Conservation (phyloP, 176 grass and related monocot species). For the Pharus latifolius region DNA sequence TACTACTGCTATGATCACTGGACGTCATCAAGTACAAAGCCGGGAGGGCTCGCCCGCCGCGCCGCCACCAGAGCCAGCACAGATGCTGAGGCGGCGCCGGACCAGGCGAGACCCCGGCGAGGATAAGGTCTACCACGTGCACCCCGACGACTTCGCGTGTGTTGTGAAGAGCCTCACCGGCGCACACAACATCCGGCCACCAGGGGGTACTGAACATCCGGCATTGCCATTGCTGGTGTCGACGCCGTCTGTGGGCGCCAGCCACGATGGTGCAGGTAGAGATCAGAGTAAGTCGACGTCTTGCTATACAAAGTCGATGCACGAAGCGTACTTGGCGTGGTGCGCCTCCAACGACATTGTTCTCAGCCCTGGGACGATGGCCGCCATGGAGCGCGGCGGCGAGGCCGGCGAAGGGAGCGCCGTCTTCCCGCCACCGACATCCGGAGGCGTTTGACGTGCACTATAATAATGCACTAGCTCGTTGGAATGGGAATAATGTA, state of each 20-base stretch:
- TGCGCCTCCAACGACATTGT: constrained; percentile 25
- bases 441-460: no score
- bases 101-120: constrained; percentile 14
- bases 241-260: neutral
- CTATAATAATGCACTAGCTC: no score
- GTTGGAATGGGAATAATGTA: no score
- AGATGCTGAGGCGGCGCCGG: constrained; percentile 20
- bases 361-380: constrained; percentile 38
- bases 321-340: constrained; percentile 29
- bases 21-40: no score
- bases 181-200: neutral
- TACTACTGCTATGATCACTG: no score
- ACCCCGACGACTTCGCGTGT: constrained; percentile 14
- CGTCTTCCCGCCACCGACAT: no score
- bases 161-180: constrained; percentile 25
- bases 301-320: constrained; percentile 18
- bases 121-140: constrained; percentile 22
- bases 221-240: neutral
- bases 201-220: no score
- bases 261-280: no score
- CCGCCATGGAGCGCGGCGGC: constrained; percentile 11
- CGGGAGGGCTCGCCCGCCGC: neutral
- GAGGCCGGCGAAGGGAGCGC: no score
- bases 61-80: no score
- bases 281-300: no score